These are phyloP conservation scores for Albugo candida DNA, from an alignment of 352 stramenopile species.

Conservation along the genomic window DNA sequence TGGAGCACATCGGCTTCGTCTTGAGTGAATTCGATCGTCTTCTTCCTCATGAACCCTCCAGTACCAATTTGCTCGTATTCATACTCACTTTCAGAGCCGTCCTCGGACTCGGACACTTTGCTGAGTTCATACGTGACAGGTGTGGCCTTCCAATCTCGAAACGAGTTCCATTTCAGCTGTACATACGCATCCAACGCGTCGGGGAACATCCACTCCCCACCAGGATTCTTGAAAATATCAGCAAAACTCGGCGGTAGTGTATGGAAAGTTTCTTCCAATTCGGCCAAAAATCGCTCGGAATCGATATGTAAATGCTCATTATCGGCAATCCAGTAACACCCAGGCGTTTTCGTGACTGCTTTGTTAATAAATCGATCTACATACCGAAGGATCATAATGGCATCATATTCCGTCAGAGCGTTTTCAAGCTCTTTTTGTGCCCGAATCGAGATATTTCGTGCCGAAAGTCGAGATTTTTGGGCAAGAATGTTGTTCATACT, in stretches of 20 bases:
- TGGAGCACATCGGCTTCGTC: constrained; percentile 55
- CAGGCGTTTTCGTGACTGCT: constrained; percentile 36
- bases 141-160: constrained; percentile 15
- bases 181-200: constrained; percentile 43
- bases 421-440: constrained; percentile 49
- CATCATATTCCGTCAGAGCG: constrained; percentile 48
- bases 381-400: constrained; percentile 66
- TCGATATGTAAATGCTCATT: constrained; percentile 38
- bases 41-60: constrained; percentile 34
- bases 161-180: constrained; percentile 64
- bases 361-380: constrained; percentile 65
- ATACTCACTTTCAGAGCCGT: constrained; percentile 40
- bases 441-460: constrained; percentile 39
- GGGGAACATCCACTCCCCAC: constrained; percentile 36
- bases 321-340: constrained; percentile 39
- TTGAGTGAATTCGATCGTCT: constrained; percentile 29
- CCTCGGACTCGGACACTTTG: constrained; percentile 18
- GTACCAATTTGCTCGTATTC: constrained; percentile 22
- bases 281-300: constrained; percentile 35
- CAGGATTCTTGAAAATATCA: constrained; percentile 22
- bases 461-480: constrained; percentile 28
- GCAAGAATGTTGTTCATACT: neutral
- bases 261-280: constrained; percentile 40
- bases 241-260: constrained; percentile 34
- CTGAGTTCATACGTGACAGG: neutral